Evolutionary conservation across 2,329 filamentous ascomycete species (phyloP).

Genomic region (Nigrospora sphaerica): DNA sequence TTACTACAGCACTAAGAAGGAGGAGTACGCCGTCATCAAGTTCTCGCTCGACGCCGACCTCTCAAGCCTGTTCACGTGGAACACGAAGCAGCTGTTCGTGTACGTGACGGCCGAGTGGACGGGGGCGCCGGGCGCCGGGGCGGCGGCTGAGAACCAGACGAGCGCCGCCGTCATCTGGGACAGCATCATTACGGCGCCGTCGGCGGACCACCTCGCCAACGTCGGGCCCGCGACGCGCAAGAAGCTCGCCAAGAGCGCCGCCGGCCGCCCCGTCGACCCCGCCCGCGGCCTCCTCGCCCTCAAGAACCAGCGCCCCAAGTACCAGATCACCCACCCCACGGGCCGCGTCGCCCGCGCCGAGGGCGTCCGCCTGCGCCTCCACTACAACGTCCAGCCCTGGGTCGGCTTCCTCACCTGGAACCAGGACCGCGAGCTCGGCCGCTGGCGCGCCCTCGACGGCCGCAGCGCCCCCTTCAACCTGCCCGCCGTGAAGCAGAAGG

Average conservation of each 20-base stretch:
- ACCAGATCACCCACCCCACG: slow-evolving; percentile 88
- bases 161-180: slow-evolving; percentile 93
- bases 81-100: slow-evolving; percentile 97
- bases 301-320: slow-evolving; percentile 85
- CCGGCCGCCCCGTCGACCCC: slow-evolving; percentile 54
- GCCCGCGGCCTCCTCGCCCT: slow-evolving; percentile 66
- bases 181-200: slow-evolving; percentile 74
- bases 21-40: slow-evolving; percentile 91
- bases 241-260: slow-evolving; percentile 53
- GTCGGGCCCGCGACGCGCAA: slow-evolving; percentile 52
- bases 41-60: slow-evolving; percentile 93
- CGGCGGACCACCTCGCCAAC: slow-evolving; percentile 55
- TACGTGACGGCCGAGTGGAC: slow-evolving; percentile 82
- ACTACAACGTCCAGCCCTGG: slow-evolving; percentile 98
- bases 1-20: slow-evolving; percentile 87
- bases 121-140: slow-evolving; percentile 18
- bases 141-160: slow-evolving; percentile 27
- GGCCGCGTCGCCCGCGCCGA: slow-evolving; percentile 67
- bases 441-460: slow-evolving; percentile 62
- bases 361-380: slow-evolving; percentile 71
- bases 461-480: slow-evolving; percentile 57
- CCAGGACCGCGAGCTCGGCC: slow-evolving; percentile 44
- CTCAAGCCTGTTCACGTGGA: slow-evolving; percentile 93
- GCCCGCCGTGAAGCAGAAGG: slow-evolving; percentile 58
- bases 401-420: slow-evolving; percentile 86